A percentile compares a stretch with the other conserved stretches of the same genome.
phyloP scores from a whole-genome alignment of 257 asterid genomes.

The Leptodermis oblonga region DNA sequence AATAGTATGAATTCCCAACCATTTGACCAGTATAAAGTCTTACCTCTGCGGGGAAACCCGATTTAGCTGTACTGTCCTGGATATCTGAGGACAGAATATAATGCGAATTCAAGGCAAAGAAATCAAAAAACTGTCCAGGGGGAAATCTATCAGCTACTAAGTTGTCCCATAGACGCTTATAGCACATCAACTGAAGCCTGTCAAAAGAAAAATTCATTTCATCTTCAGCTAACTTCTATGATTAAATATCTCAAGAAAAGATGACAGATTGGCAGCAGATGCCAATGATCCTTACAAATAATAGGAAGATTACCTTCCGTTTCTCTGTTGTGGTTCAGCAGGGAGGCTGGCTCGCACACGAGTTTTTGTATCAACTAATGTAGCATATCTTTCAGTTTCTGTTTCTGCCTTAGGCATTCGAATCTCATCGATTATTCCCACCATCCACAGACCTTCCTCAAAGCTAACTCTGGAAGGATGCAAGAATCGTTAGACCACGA shows the following conservation, averaged over 20 bases:
- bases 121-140: constrained; percentile 48
- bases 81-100: constrained; percentile 49
- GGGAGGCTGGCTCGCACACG: constrained; percentile 69
- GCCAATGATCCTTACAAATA: background rate
- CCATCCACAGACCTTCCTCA: constrained; percentile 85
- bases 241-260: background rate
- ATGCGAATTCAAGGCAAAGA: constrained; percentile 71
- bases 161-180: constrained; percentile 85
- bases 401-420: constrained; percentile 52
- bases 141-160: constrained; percentile 64
- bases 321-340: constrained; percentile 75
- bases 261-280: background rate
- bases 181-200: constrained; percentile 97
- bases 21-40: background rate
- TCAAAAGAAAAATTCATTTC: constrained; percentile 12
- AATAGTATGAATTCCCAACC: background rate
- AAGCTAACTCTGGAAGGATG: constrained; percentile 58
- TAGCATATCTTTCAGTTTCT: constrained; percentile 46
- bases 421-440: constrained; percentile 84
- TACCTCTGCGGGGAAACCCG: constrained; percentile 79
- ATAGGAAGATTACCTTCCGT: constrained; percentile 95
- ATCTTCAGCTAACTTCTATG: background rate
- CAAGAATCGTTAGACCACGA: constrained; percentile 23
- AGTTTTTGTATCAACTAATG: constrained; percentile 80
- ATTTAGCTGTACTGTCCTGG: constrained; percentile 48